phyloP scores from a whole-genome alignment of 2,329 filamentous ascomycete genomes.

The Setomelanomma holmii region DNA sequence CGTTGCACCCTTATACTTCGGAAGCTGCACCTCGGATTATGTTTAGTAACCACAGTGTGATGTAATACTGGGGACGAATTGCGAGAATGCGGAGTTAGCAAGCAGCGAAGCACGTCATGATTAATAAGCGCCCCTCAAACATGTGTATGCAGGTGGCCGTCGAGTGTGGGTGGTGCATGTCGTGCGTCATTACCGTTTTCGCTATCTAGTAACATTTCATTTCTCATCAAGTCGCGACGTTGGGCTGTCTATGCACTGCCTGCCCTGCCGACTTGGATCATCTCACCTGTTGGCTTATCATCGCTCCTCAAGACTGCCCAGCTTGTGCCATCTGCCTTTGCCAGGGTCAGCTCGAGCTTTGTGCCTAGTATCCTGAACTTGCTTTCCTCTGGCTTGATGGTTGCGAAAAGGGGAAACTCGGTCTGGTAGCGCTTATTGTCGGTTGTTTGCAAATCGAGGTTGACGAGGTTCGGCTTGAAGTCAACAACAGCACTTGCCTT shows the following conservation, averaged over 20 bases:
- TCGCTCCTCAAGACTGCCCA: slow-evolving; percentile 88
- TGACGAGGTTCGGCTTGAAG: slow-evolving; percentile 69
- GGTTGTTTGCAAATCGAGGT: slow-evolving; percentile 83
- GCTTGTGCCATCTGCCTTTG: slow-evolving; percentile 74
- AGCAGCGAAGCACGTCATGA: slow-evolving; percentile 31
- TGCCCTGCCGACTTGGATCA: slow-evolving; percentile 87
- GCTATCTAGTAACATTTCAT: slow-evolving; percentile 9
- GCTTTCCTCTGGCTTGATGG: slow-evolving; percentile 77
- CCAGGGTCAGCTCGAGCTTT: slow-evolving; percentile 82
- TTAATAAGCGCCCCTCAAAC: slow-evolving; percentile 27
- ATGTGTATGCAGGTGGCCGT: not conserved
- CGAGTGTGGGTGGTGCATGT: not conserved
- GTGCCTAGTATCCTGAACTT: slow-evolving; percentile 84
- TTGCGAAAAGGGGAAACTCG: slow-evolving; percentile 75
- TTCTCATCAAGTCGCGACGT: slow-evolving; percentile 2
- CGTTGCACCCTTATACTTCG: not conserved
- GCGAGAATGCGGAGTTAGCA: slow-evolving; percentile 29
- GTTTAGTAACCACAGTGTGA: slow-evolving; percentile 33
- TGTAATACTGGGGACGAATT: slow-evolving; percentile 29
- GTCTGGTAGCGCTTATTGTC: slow-evolving; percentile 84
- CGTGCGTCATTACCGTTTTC: not conserved
- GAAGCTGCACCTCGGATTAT: not conserved
- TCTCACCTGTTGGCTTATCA: slow-evolving; percentile 76
- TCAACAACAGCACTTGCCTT: slow-evolving; percentile 77
- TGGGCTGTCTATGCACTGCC: slow-evolving; percentile 48